A percentile compares a stretch with the other conserved stretches of the same genome.
Conservation (phyloP, 768 basidiomycete species). For the Agaricus bisporus region DNA sequence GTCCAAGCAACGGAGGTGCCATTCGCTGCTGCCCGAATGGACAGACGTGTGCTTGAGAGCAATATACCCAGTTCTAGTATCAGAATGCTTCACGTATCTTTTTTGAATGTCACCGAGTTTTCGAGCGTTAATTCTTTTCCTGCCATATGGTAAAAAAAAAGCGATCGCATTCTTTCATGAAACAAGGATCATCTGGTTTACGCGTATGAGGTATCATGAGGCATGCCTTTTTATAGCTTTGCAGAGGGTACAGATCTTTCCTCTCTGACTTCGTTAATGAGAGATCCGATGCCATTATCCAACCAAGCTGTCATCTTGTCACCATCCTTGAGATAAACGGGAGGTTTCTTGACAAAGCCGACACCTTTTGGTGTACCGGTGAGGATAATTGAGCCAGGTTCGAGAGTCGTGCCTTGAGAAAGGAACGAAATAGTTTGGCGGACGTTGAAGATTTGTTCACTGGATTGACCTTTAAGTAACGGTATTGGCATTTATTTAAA, state of each 20-base stretch:
- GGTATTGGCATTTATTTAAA: background rate
- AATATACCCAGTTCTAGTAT: background rate
- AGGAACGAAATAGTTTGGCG: slow-evolving; percentile 74
- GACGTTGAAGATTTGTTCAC: slow-evolving; percentile 78
- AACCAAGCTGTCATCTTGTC: slow-evolving; percentile 68
- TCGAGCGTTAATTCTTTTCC: too few relatives aligned
- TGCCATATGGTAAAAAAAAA: too few relatives aligned
- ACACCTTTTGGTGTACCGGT: slow-evolving; percentile 83
- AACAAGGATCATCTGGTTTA: too few relatives aligned
- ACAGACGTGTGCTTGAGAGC: background rate
- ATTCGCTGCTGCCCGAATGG: slow-evolving; percentile 1
- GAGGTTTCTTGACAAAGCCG: slow-evolving; percentile 70
- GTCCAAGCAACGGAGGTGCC: background rate
- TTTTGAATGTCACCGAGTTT: too few relatives aligned
- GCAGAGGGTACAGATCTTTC: slow-evolving; percentile 28
- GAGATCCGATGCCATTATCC: slow-evolving; percentile 69
- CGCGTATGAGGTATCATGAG: background rate
- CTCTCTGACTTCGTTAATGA: slow-evolving; percentile 74
- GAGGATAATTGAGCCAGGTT: slow-evolving; percentile 75
- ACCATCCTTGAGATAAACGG: slow-evolving; percentile 64
- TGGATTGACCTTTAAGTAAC: slow-evolving; percentile 19
- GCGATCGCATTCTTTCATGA: too few relatives aligned
- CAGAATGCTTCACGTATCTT: too few relatives aligned
- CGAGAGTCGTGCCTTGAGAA: slow-evolving; percentile 79
- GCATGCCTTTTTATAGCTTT: slow-evolving; percentile 1